Evolutionary conservation across 225 moss, liverwort and hornwort species (phyloP), one percentile per base, ranked within the genome.

Genomic region (Physcomitrellopsis africana): DNA sequence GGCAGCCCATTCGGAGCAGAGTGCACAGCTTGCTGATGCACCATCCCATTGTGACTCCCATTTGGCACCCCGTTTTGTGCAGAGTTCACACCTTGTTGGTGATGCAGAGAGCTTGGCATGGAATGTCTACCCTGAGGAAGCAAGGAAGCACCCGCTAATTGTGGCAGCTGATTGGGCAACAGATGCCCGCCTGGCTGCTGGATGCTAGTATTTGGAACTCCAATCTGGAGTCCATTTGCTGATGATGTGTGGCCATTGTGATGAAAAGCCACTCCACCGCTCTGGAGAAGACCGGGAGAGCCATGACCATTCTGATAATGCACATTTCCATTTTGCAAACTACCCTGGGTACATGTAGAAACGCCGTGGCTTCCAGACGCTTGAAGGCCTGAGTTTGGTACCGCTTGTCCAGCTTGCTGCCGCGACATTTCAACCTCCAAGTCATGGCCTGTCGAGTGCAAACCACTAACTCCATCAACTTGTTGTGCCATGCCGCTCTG

Each of bases 401-500:
- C 22, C 9, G 49, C 45, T 44, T 74, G 74, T n/a, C 68, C 80
- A 29, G 63, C 63, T 63, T 76, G 81, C 65, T 66, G 81, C 51
- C 76, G 67, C 29, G 45, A 29, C 20, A 81, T 58, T 42, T 81
- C 71, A 55, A 66, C 77, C 15, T 81, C 79, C 55, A 68, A 73
- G 20, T 72, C 80, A 56, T 86, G 86, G 26, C 67, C 44, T 15
- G 17, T 67, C 53, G 76, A 63, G 37, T 73, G 83, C 63, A 83
- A 68, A 47, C 16, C 32, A 77, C 57, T 70, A 23, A 63, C 54
- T 47, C 77, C 77, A 14, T 81, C 83, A 63, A 65, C 11, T 27
- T 78, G 84, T 71, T 81, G 84, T 26, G 81, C 24, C 41, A 81
- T 59, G 45, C 78, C 86, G 65, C 53, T 81, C 49, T 83, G 78